These are phyloP conservation scores for Amanita pseudoporphyria DNA, from an alignment of 768 basidiomycete species.

Conservation along the genomic window DNA sequence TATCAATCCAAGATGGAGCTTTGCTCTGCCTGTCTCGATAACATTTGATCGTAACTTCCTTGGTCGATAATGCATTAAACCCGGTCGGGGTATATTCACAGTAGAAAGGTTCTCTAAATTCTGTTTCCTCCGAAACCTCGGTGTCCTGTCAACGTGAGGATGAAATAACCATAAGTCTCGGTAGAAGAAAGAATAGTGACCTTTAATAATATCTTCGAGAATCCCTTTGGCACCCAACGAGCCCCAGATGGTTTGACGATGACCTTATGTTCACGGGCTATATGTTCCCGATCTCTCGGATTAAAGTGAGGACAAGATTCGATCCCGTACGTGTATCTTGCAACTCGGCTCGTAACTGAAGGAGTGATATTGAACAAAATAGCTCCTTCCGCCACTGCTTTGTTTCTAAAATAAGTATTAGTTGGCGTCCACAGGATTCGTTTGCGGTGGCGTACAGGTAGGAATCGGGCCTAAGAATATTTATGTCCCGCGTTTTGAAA, in stretches of 20 bases:
- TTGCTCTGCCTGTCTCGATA: no score
- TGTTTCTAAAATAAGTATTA: no score
- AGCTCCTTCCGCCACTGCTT: no score
- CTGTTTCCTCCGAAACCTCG: no score
- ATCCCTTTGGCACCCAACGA: constrained; percentile 3
- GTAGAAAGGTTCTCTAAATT: no score
- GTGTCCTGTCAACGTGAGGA: no score
- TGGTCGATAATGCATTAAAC: constrained; percentile 8
- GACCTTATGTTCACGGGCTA: neutral
- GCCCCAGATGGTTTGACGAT: constrained; percentile 2
- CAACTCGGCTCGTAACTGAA: constrained; percentile 11
- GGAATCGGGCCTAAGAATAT: constrained; percentile 31
- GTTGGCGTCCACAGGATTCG: no score
- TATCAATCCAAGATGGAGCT: constrained; percentile 14
- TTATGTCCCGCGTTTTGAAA: constrained; percentile 24
- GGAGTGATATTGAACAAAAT: constrained; percentile 15
- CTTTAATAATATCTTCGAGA: constrained; percentile 9
- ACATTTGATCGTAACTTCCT: constrained; percentile 8
- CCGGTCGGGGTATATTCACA: constrained; percentile 4
- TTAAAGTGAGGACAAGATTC: constrained; percentile 2
- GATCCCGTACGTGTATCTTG: constrained; percentile 11
- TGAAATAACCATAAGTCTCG: neutral
- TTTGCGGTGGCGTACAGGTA: constrained; percentile 28
- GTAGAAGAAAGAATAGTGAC: neutral
- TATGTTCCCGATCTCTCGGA: constrained; percentile 9